Evolutionary conservation across 75 land plant genomes (phyloP).

Genomic region (Selaginella tamariscina): DNA sequence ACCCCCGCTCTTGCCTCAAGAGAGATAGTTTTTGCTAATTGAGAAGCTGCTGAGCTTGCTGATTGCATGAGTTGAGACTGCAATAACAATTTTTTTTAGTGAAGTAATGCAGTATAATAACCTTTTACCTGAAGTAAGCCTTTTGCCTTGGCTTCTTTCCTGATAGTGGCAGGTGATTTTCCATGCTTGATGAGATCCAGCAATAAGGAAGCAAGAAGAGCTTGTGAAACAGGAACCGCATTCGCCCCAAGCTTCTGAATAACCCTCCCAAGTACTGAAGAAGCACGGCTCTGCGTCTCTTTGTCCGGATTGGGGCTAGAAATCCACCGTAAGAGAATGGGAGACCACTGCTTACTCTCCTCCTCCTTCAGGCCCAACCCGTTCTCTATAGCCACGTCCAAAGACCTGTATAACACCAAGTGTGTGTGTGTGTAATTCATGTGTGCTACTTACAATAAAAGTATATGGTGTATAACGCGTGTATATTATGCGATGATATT

Average conservation of each 20-base stretch:
- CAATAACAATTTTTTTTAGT: constrained; percentile 13
- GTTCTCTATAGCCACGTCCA: constrained; percentile 42
- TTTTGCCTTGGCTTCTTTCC: constrained; percentile 54
- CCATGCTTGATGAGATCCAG: constrained; percentile 37
- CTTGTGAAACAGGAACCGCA: constrained; percentile 66
- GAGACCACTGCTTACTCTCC: constrained; percentile 87
- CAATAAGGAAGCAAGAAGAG: constrained; percentile 70
- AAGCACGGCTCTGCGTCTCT: constrained; percentile 35
- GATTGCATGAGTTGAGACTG: constrained; percentile 74
- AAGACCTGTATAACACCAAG: too few species aligned
- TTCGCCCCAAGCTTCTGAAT: constrained; percentile 65
- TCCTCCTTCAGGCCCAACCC: constrained; percentile 48
- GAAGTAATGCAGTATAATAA: not conserved
- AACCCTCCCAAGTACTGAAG: constrained; percentile 48
- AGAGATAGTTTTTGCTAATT: constrained; percentile 57
- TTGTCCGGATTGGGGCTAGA: constrained; percentile 41
- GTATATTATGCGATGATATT: too few species aligned
- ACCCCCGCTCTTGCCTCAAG: constrained; percentile 34
- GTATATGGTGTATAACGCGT: too few species aligned
- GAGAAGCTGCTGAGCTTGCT: constrained; percentile 36
- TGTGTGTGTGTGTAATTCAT: too few species aligned
- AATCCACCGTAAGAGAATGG: constrained; percentile 73
- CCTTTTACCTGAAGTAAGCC: constrained; percentile 26
- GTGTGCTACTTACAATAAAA: too few species aligned
- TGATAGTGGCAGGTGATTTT: constrained; percentile 31